Base-by-base conservation (phyloP, 495 filamentous ascomycete genomes). In the Sporormia fimetaria region DNA sequence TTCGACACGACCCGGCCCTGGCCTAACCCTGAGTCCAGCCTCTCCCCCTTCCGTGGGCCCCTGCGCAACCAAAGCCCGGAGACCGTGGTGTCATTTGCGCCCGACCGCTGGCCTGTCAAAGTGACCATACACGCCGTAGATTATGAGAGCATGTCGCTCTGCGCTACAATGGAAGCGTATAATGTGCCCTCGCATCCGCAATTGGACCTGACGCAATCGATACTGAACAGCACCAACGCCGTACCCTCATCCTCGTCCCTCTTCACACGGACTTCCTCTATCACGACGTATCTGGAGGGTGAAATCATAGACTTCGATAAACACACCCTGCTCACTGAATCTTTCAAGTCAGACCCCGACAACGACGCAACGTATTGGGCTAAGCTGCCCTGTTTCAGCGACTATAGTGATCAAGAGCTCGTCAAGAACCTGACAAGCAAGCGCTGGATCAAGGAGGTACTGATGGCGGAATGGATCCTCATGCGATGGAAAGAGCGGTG, bases 401-500 rank as follows among this genome's bases (percentile, higher is more conserved):
- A 70, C 29, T 48, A 77, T 40, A 60, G 61, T 3, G 74, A 78
- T 54, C 67, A 74, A 3, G 67, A 77, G 36, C 67, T 81, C 37
- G 69, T 70, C 8, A 67, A 63, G 49, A 69, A 65, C 15, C 63
- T 83, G 11, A 59, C 81, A 33, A 78, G 71, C 49, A 69, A 59
- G 47, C 63, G 64, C 7, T 76, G 71, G 68, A 56, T 77, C 20
- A 63, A 67, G 29, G 60, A 73, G 51, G 58, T 69, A 52, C 44
- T 79, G 47, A 64, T 57, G 27, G 61, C 68, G 48, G 64, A 75
- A 11, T 83, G 75, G 74, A 70, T 85, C 31, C 60, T 85, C 47
- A 83, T 85, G 80, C 65, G 80, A 42, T 84, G 80, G 80, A 85
- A 85, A 62, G 80, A 83, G 59, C 75, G 76, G 52, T 81, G 79